These are phyloP conservation scores for Neoarthrinium moseri DNA, from an alignment of 2,329 filamentous ascomycete species.

Conservation along the genomic window DNA sequence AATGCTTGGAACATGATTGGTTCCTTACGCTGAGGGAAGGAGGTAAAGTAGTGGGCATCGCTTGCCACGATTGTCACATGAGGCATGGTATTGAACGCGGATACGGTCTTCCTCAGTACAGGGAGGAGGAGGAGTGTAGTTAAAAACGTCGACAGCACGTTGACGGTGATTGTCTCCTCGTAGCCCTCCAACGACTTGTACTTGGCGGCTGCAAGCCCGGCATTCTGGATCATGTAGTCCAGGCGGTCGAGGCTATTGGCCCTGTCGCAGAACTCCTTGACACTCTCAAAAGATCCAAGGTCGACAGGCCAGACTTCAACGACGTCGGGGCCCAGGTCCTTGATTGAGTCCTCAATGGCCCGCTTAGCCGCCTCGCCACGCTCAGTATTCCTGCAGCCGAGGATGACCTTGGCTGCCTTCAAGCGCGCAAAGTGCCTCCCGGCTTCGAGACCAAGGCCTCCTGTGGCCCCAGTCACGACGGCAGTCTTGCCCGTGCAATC, in stretches of 20 bases:
- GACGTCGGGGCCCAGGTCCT: neutral
- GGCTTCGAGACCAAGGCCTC: constrained; percentile 14
- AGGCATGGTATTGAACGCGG: constrained; percentile 29
- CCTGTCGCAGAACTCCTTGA: constrained; percentile 6
- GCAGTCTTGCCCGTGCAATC: constrained; percentile 13
- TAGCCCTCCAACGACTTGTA: constrained; percentile 6
- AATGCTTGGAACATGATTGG: constrained; percentile 31
- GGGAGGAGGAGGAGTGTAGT: constrained; percentile 42
- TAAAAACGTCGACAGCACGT: constrained; percentile 44
- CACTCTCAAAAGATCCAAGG: constrained; percentile 9
- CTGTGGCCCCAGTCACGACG: constrained; percentile 20
- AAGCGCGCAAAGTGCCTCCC: constrained; percentile 1
- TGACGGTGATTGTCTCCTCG: constrained; percentile 35
- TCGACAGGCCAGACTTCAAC: constrained; percentile 9
- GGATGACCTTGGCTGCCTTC: constrained; percentile 3
- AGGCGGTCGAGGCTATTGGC: constrained; percentile 1
- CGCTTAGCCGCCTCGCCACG: neutral
- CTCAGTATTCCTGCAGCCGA: constrained; percentile 3
- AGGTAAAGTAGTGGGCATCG: constrained; percentile 29
- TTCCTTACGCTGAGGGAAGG: constrained; percentile 29
- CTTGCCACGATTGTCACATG: constrained; percentile 37
- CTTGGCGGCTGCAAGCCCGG: neutral
- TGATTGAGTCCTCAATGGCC: neutral
- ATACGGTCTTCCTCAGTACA: constrained; percentile 33
- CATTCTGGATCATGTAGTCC: constrained; percentile 9